Base-by-base conservation (phyloP, 306 rosid species). In the Comarum palustre region DNA sequence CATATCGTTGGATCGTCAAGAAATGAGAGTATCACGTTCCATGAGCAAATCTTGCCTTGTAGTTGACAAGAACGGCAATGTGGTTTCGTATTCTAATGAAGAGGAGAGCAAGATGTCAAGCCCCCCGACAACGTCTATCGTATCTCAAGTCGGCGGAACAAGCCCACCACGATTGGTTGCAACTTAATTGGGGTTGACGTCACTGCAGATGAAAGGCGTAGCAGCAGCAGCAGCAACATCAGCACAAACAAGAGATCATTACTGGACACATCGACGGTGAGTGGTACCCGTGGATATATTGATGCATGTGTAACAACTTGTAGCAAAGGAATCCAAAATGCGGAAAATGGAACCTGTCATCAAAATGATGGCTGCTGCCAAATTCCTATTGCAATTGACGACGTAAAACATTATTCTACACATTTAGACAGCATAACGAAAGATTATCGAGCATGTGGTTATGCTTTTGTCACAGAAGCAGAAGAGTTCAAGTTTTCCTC, bases 391-490 rank as follows among this genome's bases (percentile, higher is more conserved):
- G 19, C 70, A 4, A 60, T 60, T 0, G 34, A 22, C 8, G 82
- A 48, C 31, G 42, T 67, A 2, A 20, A 1, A 0, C n/a, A 22
- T 25, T 72, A 41, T 10, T 0, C 0, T 5, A 38, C 39, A 27
- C 11, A n/a, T 17, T 78, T 19, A 6, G 14, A 0, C 6, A 50
- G 24, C 74, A 71, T 60, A 48, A 16, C 54, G 3, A 1, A 1
- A 16, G 54, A 48, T 48, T 16, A 16, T 17, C 54, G 8, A 17
- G 5, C 27, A 0, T 75, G 80, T 15, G 54, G 50, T 2, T 75
- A 9, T 1, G 77, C 73, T 46, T 80, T 80, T 46, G 73, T 80
- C 6, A 72, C 20, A 10, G 79, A 80, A 45, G 72, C 74, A 31
- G 22, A 22, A 0, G 20, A 11, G 8, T 75, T 69, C 68, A 54